A percentile compares a stretch with the other conserved stretches of the same genome.
These are phyloP conservation scores for Lasiodiplodia citricola DNA, from an alignment of 2,329 filamentous ascomycete genomes.

Conservation along the genomic window DNA sequence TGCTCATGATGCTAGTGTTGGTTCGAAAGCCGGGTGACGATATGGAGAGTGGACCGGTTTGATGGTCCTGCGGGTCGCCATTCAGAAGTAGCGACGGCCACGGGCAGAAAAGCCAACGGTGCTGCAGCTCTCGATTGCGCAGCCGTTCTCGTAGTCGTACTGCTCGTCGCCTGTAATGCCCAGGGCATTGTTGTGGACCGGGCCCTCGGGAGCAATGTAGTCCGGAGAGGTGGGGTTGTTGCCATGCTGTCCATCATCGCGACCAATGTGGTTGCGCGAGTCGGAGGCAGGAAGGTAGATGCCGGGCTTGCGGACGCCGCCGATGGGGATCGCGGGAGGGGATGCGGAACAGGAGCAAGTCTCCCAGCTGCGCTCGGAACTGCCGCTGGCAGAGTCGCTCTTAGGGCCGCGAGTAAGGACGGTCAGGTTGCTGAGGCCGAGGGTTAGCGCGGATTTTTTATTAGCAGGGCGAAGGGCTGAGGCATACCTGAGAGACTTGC, in stretches of 20 bases:
- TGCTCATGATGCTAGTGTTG: background rate
- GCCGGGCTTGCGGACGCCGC: background rate
- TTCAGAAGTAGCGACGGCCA: background rate
- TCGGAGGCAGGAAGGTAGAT: background rate
- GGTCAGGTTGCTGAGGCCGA: background rate
- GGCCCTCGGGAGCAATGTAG: background rate
- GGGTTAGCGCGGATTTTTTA: background rate
- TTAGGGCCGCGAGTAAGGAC: background rate
- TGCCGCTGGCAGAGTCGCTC: background rate
- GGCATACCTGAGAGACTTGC: background rate
- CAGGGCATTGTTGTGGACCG: background rate
- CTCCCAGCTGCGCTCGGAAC: background rate
- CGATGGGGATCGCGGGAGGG: background rate
- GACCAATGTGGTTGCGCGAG: background rate
- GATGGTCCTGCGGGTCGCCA: background rate
- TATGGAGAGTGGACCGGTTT: background rate
- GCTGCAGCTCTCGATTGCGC: conserved; percentile 5
- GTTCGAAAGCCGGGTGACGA: background rate
- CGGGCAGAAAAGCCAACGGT: background rate
- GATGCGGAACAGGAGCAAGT: background rate
- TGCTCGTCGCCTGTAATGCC: background rate
- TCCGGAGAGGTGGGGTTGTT: too few species aligned
- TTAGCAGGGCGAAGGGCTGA: background rate
- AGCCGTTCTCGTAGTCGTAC: background rate
- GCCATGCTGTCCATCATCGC: too few species aligned